These are phyloP conservation scores for Actinomortierella ambigua DNA, from an alignment of 371 early-diverging fungal species.

Conservation along the genomic window DNA sequence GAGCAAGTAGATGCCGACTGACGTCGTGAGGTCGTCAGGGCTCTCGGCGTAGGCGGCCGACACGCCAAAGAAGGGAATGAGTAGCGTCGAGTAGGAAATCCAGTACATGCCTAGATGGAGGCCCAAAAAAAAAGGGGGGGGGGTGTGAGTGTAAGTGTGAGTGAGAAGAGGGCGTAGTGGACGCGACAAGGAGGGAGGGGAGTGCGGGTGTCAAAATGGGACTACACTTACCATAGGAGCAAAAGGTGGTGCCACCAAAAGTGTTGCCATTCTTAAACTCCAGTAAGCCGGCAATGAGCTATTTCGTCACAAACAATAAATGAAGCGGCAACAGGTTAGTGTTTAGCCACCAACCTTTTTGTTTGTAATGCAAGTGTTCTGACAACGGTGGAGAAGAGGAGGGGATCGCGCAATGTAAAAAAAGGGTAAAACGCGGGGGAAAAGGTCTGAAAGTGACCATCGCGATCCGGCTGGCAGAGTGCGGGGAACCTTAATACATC, in stretches of 20 bases:
- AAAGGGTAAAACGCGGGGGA: not conserved
- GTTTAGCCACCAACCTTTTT: no score
- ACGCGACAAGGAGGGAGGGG: not conserved
- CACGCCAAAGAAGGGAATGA: conserved; percentile 44
- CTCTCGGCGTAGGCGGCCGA: conserved; percentile 32
- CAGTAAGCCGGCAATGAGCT: conserved; percentile 50
- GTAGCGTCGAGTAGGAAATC: conserved; percentile 41
- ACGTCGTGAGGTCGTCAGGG: conserved; percentile 37
- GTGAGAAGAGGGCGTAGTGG: not conserved
- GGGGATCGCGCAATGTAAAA: not conserved
- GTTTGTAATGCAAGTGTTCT: no score
- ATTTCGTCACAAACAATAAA: not conserved
- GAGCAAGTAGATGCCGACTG: conserved; percentile 45
- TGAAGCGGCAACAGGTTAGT: no score
- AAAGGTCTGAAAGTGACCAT: no score
- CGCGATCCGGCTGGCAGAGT: no score
- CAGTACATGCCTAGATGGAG: conserved; percentile 30
- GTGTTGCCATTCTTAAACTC: conserved; percentile 48
- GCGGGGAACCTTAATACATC: no score
- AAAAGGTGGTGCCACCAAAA: conserved; percentile 49
- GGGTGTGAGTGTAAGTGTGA: not conserved
- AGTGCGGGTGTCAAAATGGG: no score
- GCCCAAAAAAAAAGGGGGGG: not conserved
- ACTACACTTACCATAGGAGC: conserved; percentile 50
- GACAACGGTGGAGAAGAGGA: conserved; percentile 1